Evolutionary conservation across 2,329 filamentous ascomycete genomes (phyloP), one percentile per base, ranked within the genome.

Genomic region (Sporothrix variecibatus): DNA sequence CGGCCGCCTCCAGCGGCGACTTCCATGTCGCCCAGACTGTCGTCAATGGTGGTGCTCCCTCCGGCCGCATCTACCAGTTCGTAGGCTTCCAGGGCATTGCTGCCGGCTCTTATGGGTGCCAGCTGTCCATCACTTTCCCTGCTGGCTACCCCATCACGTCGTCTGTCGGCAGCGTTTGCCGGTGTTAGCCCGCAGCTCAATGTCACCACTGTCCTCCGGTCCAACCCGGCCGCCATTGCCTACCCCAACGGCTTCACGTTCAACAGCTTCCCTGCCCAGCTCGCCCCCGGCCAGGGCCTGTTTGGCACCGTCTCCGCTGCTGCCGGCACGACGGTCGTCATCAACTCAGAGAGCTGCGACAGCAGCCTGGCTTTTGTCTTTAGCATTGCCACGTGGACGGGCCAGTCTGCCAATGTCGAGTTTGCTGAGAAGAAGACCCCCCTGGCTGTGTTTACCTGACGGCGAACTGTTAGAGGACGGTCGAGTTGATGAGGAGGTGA

Each of bases 51-150:
- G 73, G 69, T 34, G 40, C 53, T 20, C 34, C 31, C 46, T 68
- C n/a, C 23, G 26, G 31, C 64, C 73, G 73, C 73, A 56, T 46
- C 23, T 77, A 75, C 72, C 71, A 73, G 62, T 75, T 76, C 64
- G 75, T 68, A 64, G 74, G 72, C 70, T 72, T 75, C 73, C 40
- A 74, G 70, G 70, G 56, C 56, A 23, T 75, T 53, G 34, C 70
- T 4, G 8, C 70, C 17, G 73, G 73, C 70, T 72, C 73, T 1
- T 75, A 72, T 64, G 73, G 70, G 53, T 75, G 73, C 71, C 64
- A 72, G 70, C 73, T 75, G 38, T 53, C 71, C 28, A 1, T 75
- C 28, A 56, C 73, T 4, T 72, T 75, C 56, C 64, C 73, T 11
- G 40, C 64, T 1, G 70, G 64, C 70, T 72, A 72, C 43, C 51